Conservation (phyloP, 306 rosid species). For the Fagus sylvatica region DNA sequence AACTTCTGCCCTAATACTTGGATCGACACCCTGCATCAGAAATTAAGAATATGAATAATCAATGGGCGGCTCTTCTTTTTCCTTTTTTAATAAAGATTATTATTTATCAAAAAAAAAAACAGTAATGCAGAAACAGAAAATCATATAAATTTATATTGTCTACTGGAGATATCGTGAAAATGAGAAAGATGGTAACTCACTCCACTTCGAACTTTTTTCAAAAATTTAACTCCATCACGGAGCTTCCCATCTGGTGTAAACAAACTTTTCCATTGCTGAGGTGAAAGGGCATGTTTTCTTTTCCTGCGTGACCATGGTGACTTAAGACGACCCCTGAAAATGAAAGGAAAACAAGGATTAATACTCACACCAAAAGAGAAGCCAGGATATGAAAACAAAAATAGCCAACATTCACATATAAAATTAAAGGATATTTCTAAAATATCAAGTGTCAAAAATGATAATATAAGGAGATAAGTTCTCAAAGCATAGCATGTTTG, state of each 20-base stretch:
- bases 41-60: neutral
- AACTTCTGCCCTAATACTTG: constrained; percentile 86
- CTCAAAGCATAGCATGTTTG: neutral
- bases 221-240: constrained; percentile 81
- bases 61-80: no score
- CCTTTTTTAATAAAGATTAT: no score
- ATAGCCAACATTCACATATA: constrained; percentile 12
- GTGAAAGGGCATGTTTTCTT: constrained; percentile 82
- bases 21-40: constrained; percentile 86
- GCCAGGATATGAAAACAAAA: constrained; percentile 2
- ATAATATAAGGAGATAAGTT: constrained; percentile 7
- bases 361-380: neutral
- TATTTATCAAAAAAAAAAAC: no score
- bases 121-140: neutral
- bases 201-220: constrained; percentile 97
- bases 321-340: constrained; percentile 87
- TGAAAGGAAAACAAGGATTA: constrained; percentile 8
- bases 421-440: neutral
- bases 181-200: constrained; percentile 55
- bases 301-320: constrained; percentile 98
- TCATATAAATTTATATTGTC: constrained; percentile 58
- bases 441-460: constrained; percentile 1
- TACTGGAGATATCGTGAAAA: constrained; percentile 14
- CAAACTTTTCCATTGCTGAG: constrained; percentile 75
- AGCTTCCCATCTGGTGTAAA: constrained; percentile 81